Evolutionary conservation across 2,329 filamentous ascomycete species (phyloP), one percentile per base, ranked within the genome.

Genomic region (Cordyceps militaris): DNA sequence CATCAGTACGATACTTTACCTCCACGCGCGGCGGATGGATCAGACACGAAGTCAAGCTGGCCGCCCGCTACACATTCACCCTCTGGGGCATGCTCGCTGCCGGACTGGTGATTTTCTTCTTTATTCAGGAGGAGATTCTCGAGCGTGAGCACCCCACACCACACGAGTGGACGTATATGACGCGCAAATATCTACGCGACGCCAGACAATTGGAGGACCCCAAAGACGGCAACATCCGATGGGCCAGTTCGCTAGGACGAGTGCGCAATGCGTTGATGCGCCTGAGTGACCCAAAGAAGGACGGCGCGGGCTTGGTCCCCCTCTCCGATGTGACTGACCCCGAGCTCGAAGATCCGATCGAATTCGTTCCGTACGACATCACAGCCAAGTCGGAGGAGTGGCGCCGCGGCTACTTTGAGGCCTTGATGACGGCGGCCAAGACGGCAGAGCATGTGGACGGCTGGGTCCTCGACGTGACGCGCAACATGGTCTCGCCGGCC

Each of bases 361-460:
- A 93, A 48, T 70, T 75, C 30, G 79, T 85, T 59, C 78, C 83
- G 0, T 84, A 83, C 62, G 89, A 96, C 68, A 76, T 94, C 57
- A 82, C 82, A 1, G 79, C 73, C 7, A 96, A 91, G 75, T 87
- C 85, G 61, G 90, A 95, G 71, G 79, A 87, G 51, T 97, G 92
- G 93, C 79, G 87, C 65, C 79, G 89, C 57, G 91, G 91, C 1
- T 97, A 97, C 72, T 91, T 87, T 66, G 85, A 95, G 66, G 81
- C 86, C 3, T 74, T 97, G 48, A 89, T 97, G 83, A 80, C 87
- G 11, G 83, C 84, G 60, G 92, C 87, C 0, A 83, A 83, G 63
- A 84, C 86, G 0, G 85, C 91, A 4, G 92, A 97, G 72, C 84
- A 92, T 63, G 74, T 95, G 24, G 89, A 96, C 62, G 88, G 87